Percentiles rank a stretch among this genome's conserved stretches.
Conservation (phyloP, 148 eudicot species). For the Rhododendron griersonianum region DNA sequence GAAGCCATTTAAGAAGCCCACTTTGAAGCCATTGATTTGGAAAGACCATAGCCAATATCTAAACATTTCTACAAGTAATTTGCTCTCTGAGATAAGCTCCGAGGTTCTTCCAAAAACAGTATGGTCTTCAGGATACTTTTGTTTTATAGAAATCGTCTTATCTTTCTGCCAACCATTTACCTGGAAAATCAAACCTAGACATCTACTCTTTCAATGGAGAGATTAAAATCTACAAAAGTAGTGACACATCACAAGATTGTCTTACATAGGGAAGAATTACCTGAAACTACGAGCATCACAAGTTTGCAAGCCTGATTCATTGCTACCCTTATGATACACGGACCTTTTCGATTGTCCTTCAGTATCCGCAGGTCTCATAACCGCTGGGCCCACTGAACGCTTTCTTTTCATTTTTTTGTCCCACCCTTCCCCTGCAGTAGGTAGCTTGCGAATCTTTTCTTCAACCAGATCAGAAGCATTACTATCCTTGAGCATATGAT, state of each 20-base stretch:
- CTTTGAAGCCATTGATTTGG: background rate
- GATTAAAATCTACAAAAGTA: background rate
- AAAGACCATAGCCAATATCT: background rate
- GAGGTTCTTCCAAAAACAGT: background rate
- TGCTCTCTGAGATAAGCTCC: background rate
- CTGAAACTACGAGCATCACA: constrained; percentile 31
- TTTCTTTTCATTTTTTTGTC: constrained; percentile 45
- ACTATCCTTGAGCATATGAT: constrained; percentile 15
- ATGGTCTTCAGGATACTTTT: background rate
- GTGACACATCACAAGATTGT: background rate
- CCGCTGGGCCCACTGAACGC: constrained; percentile 40
- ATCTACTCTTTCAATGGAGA: background rate
- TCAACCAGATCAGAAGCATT: constrained; percentile 27
- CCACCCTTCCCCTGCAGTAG: constrained; percentile 55
- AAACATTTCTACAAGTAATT: background rate
- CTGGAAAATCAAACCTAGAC: background rate
- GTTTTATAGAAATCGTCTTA: background rate
- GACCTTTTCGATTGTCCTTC: constrained; percentile 25
- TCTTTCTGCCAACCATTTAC: background rate
- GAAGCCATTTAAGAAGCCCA: background rate
- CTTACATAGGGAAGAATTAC: constrained; percentile 15
- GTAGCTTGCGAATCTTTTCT: constrained; percentile 39
- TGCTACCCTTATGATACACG: constrained; percentile 27
- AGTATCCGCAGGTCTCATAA: constrained; percentile 24
- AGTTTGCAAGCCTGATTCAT: constrained; percentile 31